Percentiles rank a stretch among this genome's conserved stretches.
Conservation (phyloP, 176 grass and related monocot species). For the Aegilops sharonensis region DNA sequence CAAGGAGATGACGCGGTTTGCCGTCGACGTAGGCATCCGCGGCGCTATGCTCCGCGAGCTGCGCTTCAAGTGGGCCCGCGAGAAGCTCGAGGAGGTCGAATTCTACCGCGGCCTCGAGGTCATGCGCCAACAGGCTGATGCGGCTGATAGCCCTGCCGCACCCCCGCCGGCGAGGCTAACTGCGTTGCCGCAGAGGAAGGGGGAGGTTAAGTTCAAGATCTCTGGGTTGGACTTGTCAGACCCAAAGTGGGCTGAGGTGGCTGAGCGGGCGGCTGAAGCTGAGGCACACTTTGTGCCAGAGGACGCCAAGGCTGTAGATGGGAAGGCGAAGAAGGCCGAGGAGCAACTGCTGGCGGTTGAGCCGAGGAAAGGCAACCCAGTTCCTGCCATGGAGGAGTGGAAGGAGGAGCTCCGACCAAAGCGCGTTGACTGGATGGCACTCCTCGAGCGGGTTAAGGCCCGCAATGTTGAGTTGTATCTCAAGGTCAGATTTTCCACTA, state of each 20-base stretch:
- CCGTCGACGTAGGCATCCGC: conserved; percentile 71
- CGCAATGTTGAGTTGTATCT: conserved; percentile 64
- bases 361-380: conserved; percentile 44
- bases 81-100: conserved; percentile 84
- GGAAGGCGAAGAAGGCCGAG: conserved; percentile 69
- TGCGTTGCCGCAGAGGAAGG: conserved; percentile 78
- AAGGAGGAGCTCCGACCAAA: conserved; percentile 63
- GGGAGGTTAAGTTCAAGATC: conserved; percentile 78
- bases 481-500: conserved; percentile 55
- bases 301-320: conserved; percentile 63
- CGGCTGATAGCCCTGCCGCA: background rate
- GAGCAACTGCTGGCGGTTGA: conserved; percentile 53
- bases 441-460: conserved; percentile 71
- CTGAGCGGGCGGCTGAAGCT: conserved; percentile 50
- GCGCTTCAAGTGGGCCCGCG: conserved; percentile 95
- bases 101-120: conserved; percentile 69
- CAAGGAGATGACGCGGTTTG: conserved; percentile 93
- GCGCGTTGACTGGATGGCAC: conserved; percentile 69
- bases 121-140: conserved; percentile 48
- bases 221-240: conserved; percentile 84
- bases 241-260: conserved; percentile 76
- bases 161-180: conserved; percentile 22
- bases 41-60: conserved; percentile 85
- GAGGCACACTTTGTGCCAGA: conserved; percentile 60
- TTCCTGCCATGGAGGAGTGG: conserved; percentile 68